These are phyloP conservation scores for Cyclotella sp. DNA, from an alignment of 108 stramenopile species.

Conservation along the genomic window DNA sequence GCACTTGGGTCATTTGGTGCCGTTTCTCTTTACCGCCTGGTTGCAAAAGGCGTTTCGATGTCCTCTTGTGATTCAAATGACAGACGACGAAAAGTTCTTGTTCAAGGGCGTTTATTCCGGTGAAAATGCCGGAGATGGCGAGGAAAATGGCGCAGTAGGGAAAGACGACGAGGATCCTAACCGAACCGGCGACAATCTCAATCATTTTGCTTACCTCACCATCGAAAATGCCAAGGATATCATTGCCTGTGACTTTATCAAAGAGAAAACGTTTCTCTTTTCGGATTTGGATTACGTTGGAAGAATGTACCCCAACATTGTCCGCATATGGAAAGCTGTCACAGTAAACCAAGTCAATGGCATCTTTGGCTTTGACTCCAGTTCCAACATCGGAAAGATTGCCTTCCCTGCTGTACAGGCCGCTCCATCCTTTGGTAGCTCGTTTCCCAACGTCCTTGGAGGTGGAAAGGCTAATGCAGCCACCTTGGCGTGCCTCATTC, in stretches of 20 bases:
- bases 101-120: conserved; percentile 93
- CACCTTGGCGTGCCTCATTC: conserved; percentile 87
- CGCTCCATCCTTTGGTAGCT: conserved; percentile 94
- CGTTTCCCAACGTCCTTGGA: conserved; percentile 85
- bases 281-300: conserved; percentile 97
- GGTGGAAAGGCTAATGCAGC: conserved; percentile 46
- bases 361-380: conserved; percentile 96
- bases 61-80: conserved; percentile 99
- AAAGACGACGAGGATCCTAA: conserved; percentile 23
- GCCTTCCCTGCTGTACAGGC: conserved; percentile 97
- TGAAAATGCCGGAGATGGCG: conserved; percentile 41
- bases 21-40: conserved; percentile 98
- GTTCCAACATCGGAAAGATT: conserved; percentile 92
- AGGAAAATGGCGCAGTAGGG: background rate
- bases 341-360: conserved; percentile 93
- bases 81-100: conserved; percentile 99
- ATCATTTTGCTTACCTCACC: conserved; percentile 89
- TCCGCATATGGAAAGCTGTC: conserved; percentile 97
- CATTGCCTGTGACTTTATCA: conserved; percentile 98
- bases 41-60: conserved; percentile 95
- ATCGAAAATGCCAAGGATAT: conserved; percentile 99
- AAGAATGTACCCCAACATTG: conserved; percentile 96
- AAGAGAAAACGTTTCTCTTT: conserved; percentile 89
- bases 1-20: conserved; percentile 98
- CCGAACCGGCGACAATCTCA: conserved; percentile 83